Base-by-base conservation (phyloP, 371 early-diverging fungal species). In the Mucor racemosus region DNA sequence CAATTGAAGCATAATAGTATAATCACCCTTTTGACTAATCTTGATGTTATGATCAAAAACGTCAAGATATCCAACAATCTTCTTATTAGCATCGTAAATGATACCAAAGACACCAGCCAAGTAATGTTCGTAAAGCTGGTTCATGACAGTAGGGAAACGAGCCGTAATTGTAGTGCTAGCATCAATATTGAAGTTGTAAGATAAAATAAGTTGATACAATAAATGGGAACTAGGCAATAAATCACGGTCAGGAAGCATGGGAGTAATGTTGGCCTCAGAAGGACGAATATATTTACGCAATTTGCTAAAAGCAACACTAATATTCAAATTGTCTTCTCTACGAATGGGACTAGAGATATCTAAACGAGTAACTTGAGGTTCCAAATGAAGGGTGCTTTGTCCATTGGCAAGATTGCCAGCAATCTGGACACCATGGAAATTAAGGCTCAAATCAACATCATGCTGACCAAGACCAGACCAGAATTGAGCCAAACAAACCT, bases 401-500 rank as follows among this genome's bases (percentile, higher is more conserved):
- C 86, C 93, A 35, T 90, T 84, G 60, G 90, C 79, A 38, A 90
- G 80, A 53, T 81, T 72, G 8, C 89, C 86, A 8, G 80, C 68
- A n/a, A 90, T 40, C 57, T 84, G 81, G 44, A 97, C 77, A 42
- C 96, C 95, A 73, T 91, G 92, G 83, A 97, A 97, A 26, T 87
- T 84, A 34, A 97, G 64, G 10, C 87, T 84, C 13, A 95, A 70
- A 17, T 90, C 88, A 11, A 96, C 80, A 11, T 69, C 69, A 67
- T 95, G 93, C 14, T 82, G 76, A 38, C 90, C 95, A 11, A 91
- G 77, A 64, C 87, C 84, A 61, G 91, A 91, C 96, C 97, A 97
- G 77, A 91, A 95, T 73, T 95, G 97, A 5, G 94, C 96, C 44
- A 95, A 63, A 66, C 73, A 72, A 5, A 82, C 81, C 74, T 97